Conservation (phyloP, 192 early-diverging fungal species). For the Coemansia sp. region DNA sequence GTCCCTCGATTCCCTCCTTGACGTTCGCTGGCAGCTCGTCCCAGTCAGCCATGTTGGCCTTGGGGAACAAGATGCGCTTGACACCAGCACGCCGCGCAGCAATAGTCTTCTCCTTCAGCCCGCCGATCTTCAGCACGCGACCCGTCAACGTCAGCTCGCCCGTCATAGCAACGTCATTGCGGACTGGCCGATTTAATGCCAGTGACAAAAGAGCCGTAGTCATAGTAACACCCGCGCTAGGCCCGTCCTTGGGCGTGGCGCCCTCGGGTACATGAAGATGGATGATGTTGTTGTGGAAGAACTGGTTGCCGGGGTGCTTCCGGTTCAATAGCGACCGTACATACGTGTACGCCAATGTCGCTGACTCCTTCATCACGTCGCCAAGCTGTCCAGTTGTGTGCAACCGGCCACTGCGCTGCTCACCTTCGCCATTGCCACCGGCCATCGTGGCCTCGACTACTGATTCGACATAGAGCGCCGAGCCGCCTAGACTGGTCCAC, state of each 20-base stretch:
- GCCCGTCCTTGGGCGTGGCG: conserved; percentile 98
- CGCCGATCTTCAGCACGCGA: conserved; percentile 96
- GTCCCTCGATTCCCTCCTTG: conserved; percentile 83
- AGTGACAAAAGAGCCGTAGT: conserved; percentile 91
- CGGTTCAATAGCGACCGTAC: conserved; percentile 80
- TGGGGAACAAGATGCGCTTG: conserved; percentile 87
- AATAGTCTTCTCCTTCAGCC: conserved; percentile 97
- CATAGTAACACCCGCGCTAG: conserved; percentile 96
- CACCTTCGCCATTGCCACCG: conserved; percentile 21
- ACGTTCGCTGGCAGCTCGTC: conserved; percentile 92
- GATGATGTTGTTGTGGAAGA: conserved; percentile 88
- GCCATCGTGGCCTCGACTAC: conserved; percentile 81
- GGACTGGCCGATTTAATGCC: conserved; percentile 77
- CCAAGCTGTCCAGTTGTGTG: conserved; percentile 95
- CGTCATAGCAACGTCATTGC: conserved; percentile 93
- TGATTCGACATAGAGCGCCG: conserved; percentile 94
- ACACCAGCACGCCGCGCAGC: conserved; percentile 94
- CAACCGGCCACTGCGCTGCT: conserved; percentile 61
- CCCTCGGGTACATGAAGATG: conserved; percentile 98
- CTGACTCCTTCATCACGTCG: conserved; percentile 99
- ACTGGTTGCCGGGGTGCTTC: conserved; percentile 80
- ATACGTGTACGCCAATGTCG: conserved; percentile 95
- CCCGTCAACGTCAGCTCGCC: conserved; percentile 98
- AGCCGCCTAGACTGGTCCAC: conserved; percentile 97
- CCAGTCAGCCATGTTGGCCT: conserved; percentile 90